phyloP scores from a whole-genome alignment of 495 filamentous ascomycete genomes.

The Aspergillus nanangensis region DNA sequence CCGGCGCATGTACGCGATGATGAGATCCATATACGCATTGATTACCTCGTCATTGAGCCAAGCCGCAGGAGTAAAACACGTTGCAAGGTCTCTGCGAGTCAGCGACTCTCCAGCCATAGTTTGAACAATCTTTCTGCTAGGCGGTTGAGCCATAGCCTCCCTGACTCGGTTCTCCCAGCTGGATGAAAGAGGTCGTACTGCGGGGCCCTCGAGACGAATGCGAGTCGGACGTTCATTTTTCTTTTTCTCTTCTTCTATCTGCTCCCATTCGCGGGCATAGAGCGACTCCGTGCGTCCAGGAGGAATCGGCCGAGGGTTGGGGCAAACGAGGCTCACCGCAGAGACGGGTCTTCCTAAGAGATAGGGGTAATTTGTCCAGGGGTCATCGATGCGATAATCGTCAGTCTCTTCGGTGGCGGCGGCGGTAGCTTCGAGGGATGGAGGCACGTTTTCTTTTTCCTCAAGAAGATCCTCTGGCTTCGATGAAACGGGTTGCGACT shows the following conservation, averaged over 20 bases:
- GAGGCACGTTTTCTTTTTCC: conserved; percentile 11
- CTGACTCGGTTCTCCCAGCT: conserved; percentile 41
- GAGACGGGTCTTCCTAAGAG: conserved; percentile 30
- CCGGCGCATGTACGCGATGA: conserved; percentile 57
- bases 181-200: conserved; percentile 39
- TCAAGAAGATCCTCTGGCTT: background rate
- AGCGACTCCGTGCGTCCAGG: conserved; percentile 29
- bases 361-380: too few species aligned
- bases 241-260: conserved; percentile 18
- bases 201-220: conserved; percentile 21
- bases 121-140: conserved; percentile 30
- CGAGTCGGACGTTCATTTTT: conserved; percentile 16
- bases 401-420: background rate
- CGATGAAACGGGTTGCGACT: too few species aligned
- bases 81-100: conserved; percentile 56
- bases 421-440: background rate
- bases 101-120: conserved; percentile 54
- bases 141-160: conserved; percentile 22
- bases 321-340: conserved; percentile 30
- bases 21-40: conserved; percentile 57
- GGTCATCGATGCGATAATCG: too few species aligned
- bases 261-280: conserved; percentile 24
- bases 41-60: conserved; percentile 89
- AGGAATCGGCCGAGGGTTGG: conserved; percentile 21
- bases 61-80: conserved; percentile 41